Base-by-base conservation (phyloP, 2,329 filamentous ascomycete species). In the Didymella segeticola region DNA sequence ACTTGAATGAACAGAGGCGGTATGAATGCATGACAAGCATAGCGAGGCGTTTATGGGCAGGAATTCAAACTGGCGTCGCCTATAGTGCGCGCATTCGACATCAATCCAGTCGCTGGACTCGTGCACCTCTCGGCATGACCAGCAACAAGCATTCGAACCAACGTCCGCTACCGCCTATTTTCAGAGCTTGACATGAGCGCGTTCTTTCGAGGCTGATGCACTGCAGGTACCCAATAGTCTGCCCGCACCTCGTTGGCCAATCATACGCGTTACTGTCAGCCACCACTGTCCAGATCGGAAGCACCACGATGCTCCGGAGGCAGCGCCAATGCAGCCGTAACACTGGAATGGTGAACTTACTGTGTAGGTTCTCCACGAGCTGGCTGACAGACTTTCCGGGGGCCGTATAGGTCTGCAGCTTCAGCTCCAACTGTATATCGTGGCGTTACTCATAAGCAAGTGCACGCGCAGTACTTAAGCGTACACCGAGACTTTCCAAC, bases 41-140 rank as follows among this genome's bases (percentile, higher is more conserved):
- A 49, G 39, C 51, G 39, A 29, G 51, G 51, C 51, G 39, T 49
- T 39, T 10, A 34, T 10, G 39, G 36, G 22, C 10, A 23, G 42
- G 31, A 25, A 12, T 3, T 19, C 7, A 4, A 23, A 20, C 19
- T 23, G 30, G 42, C n/a, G 17, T 33, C n/a, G 17, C 27, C 14
- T 43, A 12, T 17, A 53, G 25, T 36, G 12, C 26, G n/a, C n/a
- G n/a, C n/a, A n/a, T n/a, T n/a, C n/a, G 30, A 12, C 38, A 30
- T 17, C 11, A 14, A 1, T 5, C 10, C 5, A 25, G 10, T 22
- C 31, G 10, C 25, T 30, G 19, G 36, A 5, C 38, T 29, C 19
- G 27, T 17, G 11, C 17, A 2, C 2, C 11, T 7, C 14, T 15
- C 11, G 10, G n/a, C 25, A 23, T 17, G 26, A 20, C 10, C 23